Evolutionary conservation across 2,329 filamentous ascomycete genomes (phyloP), one percentile per base, ranked within the genome.

Genomic region (Hysterium pulicare): DNA sequence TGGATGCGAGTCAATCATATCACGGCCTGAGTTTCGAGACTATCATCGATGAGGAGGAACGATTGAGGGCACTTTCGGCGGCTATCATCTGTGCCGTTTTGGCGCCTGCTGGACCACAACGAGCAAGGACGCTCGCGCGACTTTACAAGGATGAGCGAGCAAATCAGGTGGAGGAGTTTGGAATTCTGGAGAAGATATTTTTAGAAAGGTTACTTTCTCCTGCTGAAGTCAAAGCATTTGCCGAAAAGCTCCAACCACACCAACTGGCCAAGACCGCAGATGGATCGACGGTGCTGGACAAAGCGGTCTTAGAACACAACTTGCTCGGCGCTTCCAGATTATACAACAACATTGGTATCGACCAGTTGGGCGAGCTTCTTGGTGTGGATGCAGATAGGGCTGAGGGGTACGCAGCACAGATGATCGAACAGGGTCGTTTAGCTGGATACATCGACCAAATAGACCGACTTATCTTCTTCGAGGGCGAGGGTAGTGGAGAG

Each of bases 181-280:
- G 82, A 37, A 96, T 98, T 41, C 73, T 98, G 11, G 93, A 97
- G 73, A 97, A 97, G 74, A 97, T 98, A 81, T 95, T 95, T 67
- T 77, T 97, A 37, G 89, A 97, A 67, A 82, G 90, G 5, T 75
- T 98, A 3, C 76, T 98, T 37, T 80, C 81, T 1, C 81, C 85
- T 0, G 78, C 76, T n/a, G 93, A 98, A 70, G 89, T 96, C 32
- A 81, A 83, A 28, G 83, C 87, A 42, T 98, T 98, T 61, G 86
- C 90, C 0, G 75, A 86, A 54, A 84, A 83, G 39, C 75, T 98
- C 37, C 78, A 82, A 42, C 85, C 87, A 17, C 93, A 98, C 68
- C 93, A 98, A 69, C 81, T 96, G 2, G 93, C 93, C 19, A 84
- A 81, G 49, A 96, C 89, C 0, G 79, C 87, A 0, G 93, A 98